Evolutionary conservation across 2,329 filamentous ascomycete genomes (phyloP).

Genomic region (Fusarium compactum): DNA sequence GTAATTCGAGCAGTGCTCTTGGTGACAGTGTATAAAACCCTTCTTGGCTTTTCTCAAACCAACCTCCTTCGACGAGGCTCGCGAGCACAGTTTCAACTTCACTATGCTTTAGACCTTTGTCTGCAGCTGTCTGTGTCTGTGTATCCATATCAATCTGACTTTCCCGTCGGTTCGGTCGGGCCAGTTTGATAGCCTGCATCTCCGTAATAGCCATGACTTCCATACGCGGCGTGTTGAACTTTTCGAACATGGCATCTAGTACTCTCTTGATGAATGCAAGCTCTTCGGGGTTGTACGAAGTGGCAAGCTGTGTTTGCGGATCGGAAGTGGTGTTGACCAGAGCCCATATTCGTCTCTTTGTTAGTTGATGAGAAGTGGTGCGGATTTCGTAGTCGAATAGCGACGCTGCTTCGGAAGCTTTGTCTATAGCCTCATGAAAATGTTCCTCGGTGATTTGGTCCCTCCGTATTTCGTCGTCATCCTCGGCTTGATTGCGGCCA

Average conservation of each 20-base stretch:
- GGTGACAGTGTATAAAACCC: slow-evolving; percentile 83
- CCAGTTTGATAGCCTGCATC: slow-evolving; percentile 81
- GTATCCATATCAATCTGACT: slow-evolving; percentile 50
- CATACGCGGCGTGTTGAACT: slow-evolving; percentile 80
- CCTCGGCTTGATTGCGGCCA: slow-evolving; percentile 50
- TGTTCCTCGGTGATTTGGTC: slow-evolving; percentile 76
- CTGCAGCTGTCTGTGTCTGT: slow-evolving; percentile 52
- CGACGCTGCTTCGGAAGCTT: slow-evolving; percentile 78
- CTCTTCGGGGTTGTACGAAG: slow-evolving; percentile 82
- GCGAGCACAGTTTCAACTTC: slow-evolving; percentile 81
- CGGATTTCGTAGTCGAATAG: slow-evolving; percentile 91
- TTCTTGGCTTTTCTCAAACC: slow-evolving; percentile 80
- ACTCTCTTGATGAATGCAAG: slow-evolving; percentile 89
- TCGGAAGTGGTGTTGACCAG: slow-evolving; percentile 92
- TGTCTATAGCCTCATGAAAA: slow-evolving; percentile 75
- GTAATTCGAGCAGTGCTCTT: slow-evolving; percentile 85
- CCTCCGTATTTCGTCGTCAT: slow-evolving; percentile 57
- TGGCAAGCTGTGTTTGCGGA: slow-evolving; percentile 86
- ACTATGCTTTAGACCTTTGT: slow-evolving; percentile 75
- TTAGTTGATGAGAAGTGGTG: slow-evolving; percentile 75
- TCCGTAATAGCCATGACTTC: slow-evolving; percentile 86
- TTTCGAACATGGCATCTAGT: slow-evolving; percentile 92
- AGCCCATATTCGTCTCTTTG: slow-evolving; percentile 77
- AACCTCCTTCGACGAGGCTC: slow-evolving; percentile 80
- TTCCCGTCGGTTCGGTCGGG: slow-evolving; percentile 61